Conservation (phyloP, 2,329 filamentous ascomycete species). For the Seiridium cupressi region DNA sequence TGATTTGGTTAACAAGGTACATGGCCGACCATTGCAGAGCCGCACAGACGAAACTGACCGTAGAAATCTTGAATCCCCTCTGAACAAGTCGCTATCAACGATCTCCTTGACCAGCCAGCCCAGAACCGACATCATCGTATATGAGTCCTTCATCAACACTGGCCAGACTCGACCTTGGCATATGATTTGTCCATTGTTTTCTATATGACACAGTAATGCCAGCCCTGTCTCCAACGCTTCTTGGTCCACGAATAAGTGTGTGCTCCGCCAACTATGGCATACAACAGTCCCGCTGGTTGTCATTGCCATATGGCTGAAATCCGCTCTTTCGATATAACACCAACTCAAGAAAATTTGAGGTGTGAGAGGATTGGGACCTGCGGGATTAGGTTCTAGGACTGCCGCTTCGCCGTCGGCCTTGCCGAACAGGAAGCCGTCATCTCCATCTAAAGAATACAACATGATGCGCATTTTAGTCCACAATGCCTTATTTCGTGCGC, state of each 20-base stretch:
- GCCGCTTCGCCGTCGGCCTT: neutral
- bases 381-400: neutral
- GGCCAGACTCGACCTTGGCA: neutral
- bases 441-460: neutral
- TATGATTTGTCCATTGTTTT: neutral
- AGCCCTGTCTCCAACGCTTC: neutral
- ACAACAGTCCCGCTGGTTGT: neutral
- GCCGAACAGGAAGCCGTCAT: neutral
- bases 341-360: neutral
- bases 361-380: neutral
- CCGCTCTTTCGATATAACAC: neutral
- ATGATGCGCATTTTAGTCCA: conserved; percentile 2
- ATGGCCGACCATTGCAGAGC: neutral
- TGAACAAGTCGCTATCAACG: neutral
- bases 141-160: neutral
- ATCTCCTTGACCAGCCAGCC: neutral
- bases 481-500: neutral
- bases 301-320: neutral
- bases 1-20: neutral
- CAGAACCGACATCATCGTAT: neutral
- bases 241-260: neutral
- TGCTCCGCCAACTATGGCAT: neutral
- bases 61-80: neutral
- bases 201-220: neutral
- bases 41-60: neutral